Evolutionary conservation across 768 basidiomycete species (phyloP), one percentile per base, ranked within the genome.

Genomic region (Scleroderma bovista): DNA sequence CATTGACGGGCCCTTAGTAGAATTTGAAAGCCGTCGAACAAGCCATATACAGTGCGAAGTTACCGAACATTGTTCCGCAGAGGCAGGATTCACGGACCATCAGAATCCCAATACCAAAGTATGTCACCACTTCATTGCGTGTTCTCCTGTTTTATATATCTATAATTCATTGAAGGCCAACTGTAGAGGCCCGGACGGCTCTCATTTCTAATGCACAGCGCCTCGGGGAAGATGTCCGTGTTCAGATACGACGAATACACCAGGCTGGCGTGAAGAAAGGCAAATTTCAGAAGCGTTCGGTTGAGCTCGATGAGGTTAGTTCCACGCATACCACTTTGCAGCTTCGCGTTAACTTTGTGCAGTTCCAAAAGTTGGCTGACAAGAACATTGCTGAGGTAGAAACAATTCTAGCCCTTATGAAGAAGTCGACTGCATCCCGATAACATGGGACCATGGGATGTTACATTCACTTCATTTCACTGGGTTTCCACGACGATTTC

Each of bases 21-120:
- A 84, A 72, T 46, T 68, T 86, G 61, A 91, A 90, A 70, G 71
- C 74, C 34, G 80, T 90, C 36, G 88, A 93, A 64, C 75, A 79
- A 56, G 88, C 78, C 0, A 68, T 93, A 6, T 88, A 89, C 57
- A 76, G 79, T n/a, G 83, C 86, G 4, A 85, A 86, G 54, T 70
- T 91, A 33, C 82, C 86, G 9, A 76, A 81, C 24, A 75, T 88
- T 10, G 74, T 82, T 1, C 89, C 89, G 4, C 90, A 92, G 56
- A 75, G 75, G 49, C 68, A 78, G 37, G 89, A 93, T 58, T 69
- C 61, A 26, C 77, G 83, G 38, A 92, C 90, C 2, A 76, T 93
- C 55, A 86, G 78, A 54, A 79, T 93, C 51, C 85, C 88, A 0
- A 81, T 92, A 63, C 86, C 90, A 38, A 90, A 83, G 89, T 90